Conservation (phyloP, 1,284 basidiomycete species). For the Violaceomyces palustris region DNA sequence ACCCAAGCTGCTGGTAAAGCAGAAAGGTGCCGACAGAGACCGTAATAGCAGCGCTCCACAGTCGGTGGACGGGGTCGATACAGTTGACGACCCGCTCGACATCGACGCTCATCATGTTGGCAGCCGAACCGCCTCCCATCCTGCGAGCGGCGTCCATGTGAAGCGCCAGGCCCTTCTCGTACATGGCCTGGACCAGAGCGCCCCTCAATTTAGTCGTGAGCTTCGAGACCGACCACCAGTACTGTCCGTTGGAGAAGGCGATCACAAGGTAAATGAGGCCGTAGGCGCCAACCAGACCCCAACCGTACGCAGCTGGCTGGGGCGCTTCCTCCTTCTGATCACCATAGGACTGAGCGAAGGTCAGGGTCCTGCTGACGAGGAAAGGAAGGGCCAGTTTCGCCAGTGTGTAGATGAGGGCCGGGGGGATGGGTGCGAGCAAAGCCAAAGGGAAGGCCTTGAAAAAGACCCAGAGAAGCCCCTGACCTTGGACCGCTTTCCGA, state of each 20-base stretch:
- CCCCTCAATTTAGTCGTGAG: constrained; percentile 33
- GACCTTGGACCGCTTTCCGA: too few species aligned
- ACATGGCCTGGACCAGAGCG: constrained; percentile 37
- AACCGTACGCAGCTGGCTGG: constrained; percentile 35
- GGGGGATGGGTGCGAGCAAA: constrained; percentile 29
- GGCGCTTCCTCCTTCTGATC: constrained; percentile 7
- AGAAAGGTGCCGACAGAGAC: constrained; percentile 36
- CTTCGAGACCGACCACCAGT: constrained; percentile 28
- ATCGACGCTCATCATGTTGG: constrained; percentile 47
- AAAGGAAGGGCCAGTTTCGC: constrained; percentile 33
- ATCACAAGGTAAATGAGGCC: constrained; percentile 35
- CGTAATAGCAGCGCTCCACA: constrained; percentile 36
- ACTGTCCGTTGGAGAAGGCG: constrained; percentile 30
- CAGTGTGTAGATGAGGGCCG: constrained; percentile 23
- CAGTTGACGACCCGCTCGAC: constrained; percentile 37
- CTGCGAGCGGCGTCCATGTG: constrained; percentile 32
- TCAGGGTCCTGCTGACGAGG: constrained; percentile 34
- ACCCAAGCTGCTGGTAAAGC: constrained; percentile 30
- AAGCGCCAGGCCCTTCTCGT: constrained; percentile 38
- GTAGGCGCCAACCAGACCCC: constrained; percentile 45
- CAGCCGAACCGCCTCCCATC: constrained; percentile 33
- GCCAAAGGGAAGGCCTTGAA: constrained; percentile 25
- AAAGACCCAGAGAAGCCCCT: constrained; percentile 16
- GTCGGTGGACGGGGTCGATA: constrained; percentile 21
- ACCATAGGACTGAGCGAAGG: constrained; percentile 33